Conservation (phyloP, 1,284 basidiomycete genomes). For the Ustilago cynodontis region DNA sequence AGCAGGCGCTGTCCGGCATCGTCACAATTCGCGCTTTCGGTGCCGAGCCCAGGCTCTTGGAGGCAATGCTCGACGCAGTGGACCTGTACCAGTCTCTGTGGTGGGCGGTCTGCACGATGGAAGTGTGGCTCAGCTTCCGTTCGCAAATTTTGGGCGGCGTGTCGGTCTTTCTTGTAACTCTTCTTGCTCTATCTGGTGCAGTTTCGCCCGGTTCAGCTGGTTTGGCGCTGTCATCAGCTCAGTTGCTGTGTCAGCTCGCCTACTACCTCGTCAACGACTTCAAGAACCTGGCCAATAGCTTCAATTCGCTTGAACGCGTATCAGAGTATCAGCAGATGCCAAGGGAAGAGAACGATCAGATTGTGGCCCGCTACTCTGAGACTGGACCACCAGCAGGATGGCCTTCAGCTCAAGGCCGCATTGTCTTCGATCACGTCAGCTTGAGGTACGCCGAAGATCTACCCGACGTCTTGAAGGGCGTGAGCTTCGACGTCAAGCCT, state of each 20-base stretch:
- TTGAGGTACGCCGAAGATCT: constrained; percentile 87
- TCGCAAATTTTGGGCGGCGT: constrained; percentile 56
- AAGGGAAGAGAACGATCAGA: constrained; percentile 76
- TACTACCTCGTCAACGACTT: constrained; percentile 56
- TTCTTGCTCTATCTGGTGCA: constrained; percentile 80
- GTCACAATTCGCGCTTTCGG: constrained; percentile 66
- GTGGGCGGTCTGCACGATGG: constrained; percentile 67
- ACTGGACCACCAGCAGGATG: constrained; percentile 58
- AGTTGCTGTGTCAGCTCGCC: constrained; percentile 53
- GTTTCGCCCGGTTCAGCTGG: constrained; percentile 82
- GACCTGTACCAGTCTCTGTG: constrained; percentile 56
- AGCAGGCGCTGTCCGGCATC: constrained; percentile 61
- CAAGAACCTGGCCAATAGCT: constrained; percentile 58
- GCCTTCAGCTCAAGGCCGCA: constrained; percentile 73
- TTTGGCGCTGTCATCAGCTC: constrained; percentile 79
- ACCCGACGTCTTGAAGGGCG: constrained; percentile 81
- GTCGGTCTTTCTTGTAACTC: constrained; percentile 56
- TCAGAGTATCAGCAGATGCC: constrained; percentile 89
- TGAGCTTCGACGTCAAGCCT: constrained; percentile 80
- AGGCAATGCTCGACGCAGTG: constrained; percentile 52
- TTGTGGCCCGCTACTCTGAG: constrained; percentile 10
- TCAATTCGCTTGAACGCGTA: constrained; percentile 86
- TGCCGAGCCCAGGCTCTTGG: constrained; percentile 54
- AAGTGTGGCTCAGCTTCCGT: constrained; percentile 62
- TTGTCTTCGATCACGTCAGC: constrained; percentile 79